Evolutionary conservation across 1,284 basidiomycete species (phyloP).

Genomic region (Hypsizygus ulmarius): DNA sequence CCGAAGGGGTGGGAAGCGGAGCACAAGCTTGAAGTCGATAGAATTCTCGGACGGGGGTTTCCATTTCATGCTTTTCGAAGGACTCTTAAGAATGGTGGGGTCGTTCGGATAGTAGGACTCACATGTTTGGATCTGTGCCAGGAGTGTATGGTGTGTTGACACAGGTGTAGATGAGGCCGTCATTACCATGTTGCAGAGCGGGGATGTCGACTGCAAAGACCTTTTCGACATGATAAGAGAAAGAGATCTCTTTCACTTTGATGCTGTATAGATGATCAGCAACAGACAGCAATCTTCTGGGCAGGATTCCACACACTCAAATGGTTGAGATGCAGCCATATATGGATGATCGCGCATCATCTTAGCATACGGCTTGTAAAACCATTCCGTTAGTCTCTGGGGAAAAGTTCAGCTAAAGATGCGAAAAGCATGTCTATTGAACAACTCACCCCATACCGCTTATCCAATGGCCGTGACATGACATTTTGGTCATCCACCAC

Average conservation of each 20-base stretch:
- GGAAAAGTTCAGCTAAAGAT: neutral
- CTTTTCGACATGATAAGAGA: constrained; percentile 86
- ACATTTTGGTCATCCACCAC: constrained; percentile 86
- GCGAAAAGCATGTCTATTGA: constrained; percentile 1
- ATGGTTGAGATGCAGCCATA: constrained; percentile 68
- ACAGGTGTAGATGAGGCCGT: constrained; percentile 97
- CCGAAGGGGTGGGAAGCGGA: constrained; percentile 80
- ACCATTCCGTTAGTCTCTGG: constrained; percentile 81
- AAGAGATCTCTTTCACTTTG: constrained; percentile 83
- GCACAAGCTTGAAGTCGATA: constrained; percentile 93
- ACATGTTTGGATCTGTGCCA: constrained; percentile 95
- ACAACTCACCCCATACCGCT: constrained; percentile 82
- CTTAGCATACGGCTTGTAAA: constrained; percentile 77
- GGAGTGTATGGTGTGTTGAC: constrained; percentile 81
- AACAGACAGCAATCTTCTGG: constrained; percentile 4
- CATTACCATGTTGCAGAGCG: constrained; percentile 88
- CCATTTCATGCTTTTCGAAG: constrained; percentile 82
- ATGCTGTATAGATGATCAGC: constrained; percentile 49
- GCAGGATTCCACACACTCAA: constrained; percentile 62
- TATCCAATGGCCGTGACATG: constrained; percentile 79
- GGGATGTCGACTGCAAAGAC: constrained; percentile 87
- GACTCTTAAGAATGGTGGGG: constrained; percentile 11
- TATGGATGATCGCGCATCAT: constrained; percentile 70
- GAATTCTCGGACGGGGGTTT: constrained; percentile 98
- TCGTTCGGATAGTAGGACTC: constrained; percentile 26